Percentiles rank a stretch among this genome's conserved stretches.
Evolutionary conservation across 345 rosid genomes (phyloP).

Genomic region (Euphorbia pulcherrima): DNA sequence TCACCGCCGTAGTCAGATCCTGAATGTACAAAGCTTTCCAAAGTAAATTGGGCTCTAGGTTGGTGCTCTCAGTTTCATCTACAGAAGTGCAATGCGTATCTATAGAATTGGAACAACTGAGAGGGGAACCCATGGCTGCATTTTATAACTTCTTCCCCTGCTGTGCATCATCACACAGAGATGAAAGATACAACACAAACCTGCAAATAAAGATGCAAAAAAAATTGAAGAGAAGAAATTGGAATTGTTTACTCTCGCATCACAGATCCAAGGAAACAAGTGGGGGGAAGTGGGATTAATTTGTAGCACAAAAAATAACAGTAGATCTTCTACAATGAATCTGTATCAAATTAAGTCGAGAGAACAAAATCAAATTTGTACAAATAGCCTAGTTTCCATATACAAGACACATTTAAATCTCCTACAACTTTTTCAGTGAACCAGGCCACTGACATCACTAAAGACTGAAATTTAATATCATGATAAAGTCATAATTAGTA

Average conservation of each 20-base stretch:
- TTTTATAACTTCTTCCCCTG: conserved; percentile 62
- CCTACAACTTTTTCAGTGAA: neutral
- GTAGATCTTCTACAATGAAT: neutral
- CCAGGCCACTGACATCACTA: neutral
- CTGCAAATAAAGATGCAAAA: no score
- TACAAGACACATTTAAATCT: no score
- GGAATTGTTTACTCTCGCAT: no score
- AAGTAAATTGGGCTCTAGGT: conserved; percentile 48
- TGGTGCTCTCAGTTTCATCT: conserved; percentile 36
- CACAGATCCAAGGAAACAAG: no score
- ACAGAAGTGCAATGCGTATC: conserved; percentile 32
- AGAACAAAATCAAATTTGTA: neutral
- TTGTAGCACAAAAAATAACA: neutral
- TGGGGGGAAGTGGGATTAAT: neutral
- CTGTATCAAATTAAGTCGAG: neutral
- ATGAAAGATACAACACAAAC: conserved; percentile 77
- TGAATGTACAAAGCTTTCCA: conserved; percentile 77
- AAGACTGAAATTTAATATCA: neutral
- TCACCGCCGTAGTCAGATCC: conserved; percentile 49
- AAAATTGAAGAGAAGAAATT: no score
- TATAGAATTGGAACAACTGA: conserved; percentile 28
- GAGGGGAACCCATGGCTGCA: conserved; percentile 47
- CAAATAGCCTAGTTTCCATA: no score
- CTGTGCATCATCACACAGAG: conserved; percentile 50
- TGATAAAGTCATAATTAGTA: no score